These are phyloP conservation scores for Lachnellula suecica DNA, from an alignment of 2,329 filamentous ascomycete species.

Conservation along the genomic window DNA sequence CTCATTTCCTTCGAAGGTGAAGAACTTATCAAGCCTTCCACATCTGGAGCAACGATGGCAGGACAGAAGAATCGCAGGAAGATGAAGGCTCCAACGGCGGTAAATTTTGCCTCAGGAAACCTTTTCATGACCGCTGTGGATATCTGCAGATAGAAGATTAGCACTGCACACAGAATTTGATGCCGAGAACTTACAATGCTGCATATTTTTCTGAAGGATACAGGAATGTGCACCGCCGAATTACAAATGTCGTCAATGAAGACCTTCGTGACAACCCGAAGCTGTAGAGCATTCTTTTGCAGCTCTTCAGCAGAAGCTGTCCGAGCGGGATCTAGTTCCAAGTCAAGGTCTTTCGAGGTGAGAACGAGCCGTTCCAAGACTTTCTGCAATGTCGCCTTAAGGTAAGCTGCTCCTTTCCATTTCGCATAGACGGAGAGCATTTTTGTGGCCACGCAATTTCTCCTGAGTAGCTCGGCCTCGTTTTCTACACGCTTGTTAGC, in stretches of 20 bases:
- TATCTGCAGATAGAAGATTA: slow-evolving; percentile 44
- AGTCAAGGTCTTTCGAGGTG: slow-evolving; percentile 65
- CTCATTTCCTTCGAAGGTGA: slow-evolving; percentile 68
- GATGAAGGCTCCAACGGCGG: slow-evolving; percentile 69
- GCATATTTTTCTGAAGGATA: slow-evolving; percentile 66
- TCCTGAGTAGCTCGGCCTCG: slow-evolving; percentile 65
- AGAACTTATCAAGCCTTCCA: slow-evolving; percentile 61
- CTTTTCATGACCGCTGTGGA: slow-evolving; percentile 60
- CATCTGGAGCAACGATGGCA: slow-evolving; percentile 69
- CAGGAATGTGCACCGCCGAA: slow-evolving; percentile 59
- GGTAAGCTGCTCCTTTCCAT: slow-evolving; percentile 66
- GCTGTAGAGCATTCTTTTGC: slow-evolving; percentile 63
- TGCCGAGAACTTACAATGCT: slow-evolving; percentile 51
- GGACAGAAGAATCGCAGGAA: slow-evolving; percentile 73
- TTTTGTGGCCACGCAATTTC: slow-evolving; percentile 70
- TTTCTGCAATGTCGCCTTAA: slow-evolving; percentile 64
- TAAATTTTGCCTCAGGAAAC: slow-evolving; percentile 71
- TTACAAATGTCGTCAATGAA: slow-evolving; percentile 71
- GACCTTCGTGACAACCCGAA: slow-evolving; percentile 66
- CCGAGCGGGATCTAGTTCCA: slow-evolving; percentile 65
- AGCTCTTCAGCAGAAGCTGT: slow-evolving; percentile 61
- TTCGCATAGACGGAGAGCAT: slow-evolving; percentile 71
- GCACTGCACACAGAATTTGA: slow-evolving; percentile 2
- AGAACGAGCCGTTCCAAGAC: slow-evolving; percentile 65
- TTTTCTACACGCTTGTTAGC: slow-evolving; percentile 46